Base-by-base conservation (phyloP, 768 basidiomycete genomes). In the Ramaria rubella region DNA sequence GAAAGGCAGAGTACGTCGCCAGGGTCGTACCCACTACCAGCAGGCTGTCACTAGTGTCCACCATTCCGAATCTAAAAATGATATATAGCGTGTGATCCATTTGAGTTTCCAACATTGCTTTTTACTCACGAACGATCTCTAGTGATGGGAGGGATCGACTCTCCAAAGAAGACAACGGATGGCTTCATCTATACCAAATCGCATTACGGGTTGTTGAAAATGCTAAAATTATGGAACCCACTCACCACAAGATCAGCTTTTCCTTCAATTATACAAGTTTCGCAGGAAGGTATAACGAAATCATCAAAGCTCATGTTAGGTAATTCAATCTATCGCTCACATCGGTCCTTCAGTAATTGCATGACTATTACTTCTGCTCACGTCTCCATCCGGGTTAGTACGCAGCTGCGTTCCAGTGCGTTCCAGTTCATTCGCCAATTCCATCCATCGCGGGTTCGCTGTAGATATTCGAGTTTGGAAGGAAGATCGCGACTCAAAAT, bases 371-470 rank as follows among this genome's bases (percentile, higher is more conserved):
- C 46, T 24, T 42, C 29, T 15, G 48, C 43, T 57, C 62, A 90
- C 94, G 73, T 96, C 94, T 67, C 94, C 94, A 62, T 95, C 94
- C 11, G 94, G 94, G 67, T 95, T 95, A 24, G 89, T 94, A 57
- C 90, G 78, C 1, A 80, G 85, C 55, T 80, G 77, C 43, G 70
- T 68, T 4, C 83, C 81, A 0, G 77, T 77, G 26, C 70, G 70
- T 65, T 85, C 82, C 48, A 87, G 68, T 43, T 86, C 81, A 55
- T 86, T 81, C 5, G 75, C 75, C 48, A 68, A 64, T 31, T 64
- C 60, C 58, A 81, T 81, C 92, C 92, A 95, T 48, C 74, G 71
- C 0, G 92, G 94, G 69, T 95, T 96, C 30, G 81, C 73, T 3
- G 69, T 67, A 21, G 86, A 83, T 30, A 97, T 72, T 71, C 79